Evolutionary conservation across 768 basidiomycete species (phyloP).

Genomic region (Suillus subluteus): DNA sequence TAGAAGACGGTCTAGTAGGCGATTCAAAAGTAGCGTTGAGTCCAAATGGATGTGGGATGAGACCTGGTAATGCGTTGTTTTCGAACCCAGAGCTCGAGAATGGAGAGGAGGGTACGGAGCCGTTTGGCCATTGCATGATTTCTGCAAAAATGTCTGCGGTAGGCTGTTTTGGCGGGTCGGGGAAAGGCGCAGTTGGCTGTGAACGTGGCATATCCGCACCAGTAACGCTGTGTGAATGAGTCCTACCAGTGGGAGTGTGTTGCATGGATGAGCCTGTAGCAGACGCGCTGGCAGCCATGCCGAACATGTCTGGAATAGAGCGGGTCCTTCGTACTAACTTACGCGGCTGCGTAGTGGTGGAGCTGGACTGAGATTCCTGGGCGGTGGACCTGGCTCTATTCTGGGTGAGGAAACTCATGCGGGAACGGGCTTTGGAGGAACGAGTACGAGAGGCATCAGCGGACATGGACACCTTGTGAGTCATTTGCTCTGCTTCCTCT

Average conservation of each 20-base stretch:
- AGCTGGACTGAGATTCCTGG: constrained; percentile 27
- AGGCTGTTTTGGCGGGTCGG: constrained; percentile 31
- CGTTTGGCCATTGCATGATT: constrained; percentile 61
- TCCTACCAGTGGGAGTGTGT: constrained; percentile 50
- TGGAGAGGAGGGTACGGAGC: constrained; percentile 41
- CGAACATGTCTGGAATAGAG: constrained; percentile 67
- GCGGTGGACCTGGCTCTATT: constrained; percentile 51
- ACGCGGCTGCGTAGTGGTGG: constrained; percentile 36
- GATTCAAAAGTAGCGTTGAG: constrained; percentile 62
- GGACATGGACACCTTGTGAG: constrained; percentile 36
- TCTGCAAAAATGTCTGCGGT: constrained; percentile 62
- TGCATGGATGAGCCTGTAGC: constrained; percentile 34
- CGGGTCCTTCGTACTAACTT: constrained; percentile 70
- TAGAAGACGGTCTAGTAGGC: constrained; percentile 49
- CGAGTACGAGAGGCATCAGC: constrained; percentile 43
- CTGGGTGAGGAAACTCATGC: constrained; percentile 62
- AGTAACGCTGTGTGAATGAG: constrained; percentile 81
- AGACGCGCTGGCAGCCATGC: constrained; percentile 30
- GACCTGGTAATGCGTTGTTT: constrained; percentile 20
- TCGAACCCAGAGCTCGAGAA: constrained; percentile 31
- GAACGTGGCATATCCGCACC: constrained; percentile 62
- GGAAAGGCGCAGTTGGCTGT: constrained; percentile 28
- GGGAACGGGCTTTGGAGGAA: constrained; percentile 54
- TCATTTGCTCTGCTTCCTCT: constrained; percentile 48
- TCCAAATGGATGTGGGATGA: constrained; percentile 64